Base-by-base conservation (phyloP, 495 filamentous ascomycete species). In the Xylaria sp. region DNA sequence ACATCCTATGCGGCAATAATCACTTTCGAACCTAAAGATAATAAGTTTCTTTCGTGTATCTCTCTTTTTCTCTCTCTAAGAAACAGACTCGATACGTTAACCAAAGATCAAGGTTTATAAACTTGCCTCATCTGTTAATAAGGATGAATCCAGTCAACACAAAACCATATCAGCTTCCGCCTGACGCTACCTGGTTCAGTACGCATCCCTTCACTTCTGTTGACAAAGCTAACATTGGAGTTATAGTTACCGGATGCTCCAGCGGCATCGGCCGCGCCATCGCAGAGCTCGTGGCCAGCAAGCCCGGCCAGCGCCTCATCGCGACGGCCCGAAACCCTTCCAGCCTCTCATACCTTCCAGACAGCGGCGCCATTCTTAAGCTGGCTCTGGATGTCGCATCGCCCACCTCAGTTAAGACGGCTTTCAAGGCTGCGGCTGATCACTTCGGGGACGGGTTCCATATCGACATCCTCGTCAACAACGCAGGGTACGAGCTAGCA, bases 381-480 rank as follows among this genome's bases (percentile, higher is more conserved):
- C 73, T 85, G 12, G 29, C 75, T 50, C 78, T 86, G 0, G 84
- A 86, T 65, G 81, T 85, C 1, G 80, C 79, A 4, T 80, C 76
- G 2, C 72, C 55, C 26, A 62, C 73, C 8, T 81, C 80, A 7
- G 81, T 88, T 66, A 71, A 77, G 31, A 67, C 74, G 0, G 82
- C 85, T 21, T 73, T 88, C 15, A 43, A 70, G 17, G 62, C 73
- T 1, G 75, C 82, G 4, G 40, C 82, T 1, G 68, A 70, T 3
- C 75, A 76, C 43, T 85, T 85, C 69, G 68, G 72, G 31, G 2
- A 67, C 61, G 5, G 53, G 63, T 64, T 66, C 15, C 82, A 80
- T 43, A 78, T 88, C 61, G 85, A 88, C 67, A 82, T 88, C 9
- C 73, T 86, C 35, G 82, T 88, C 68, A 88, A 88, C 80, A 88